Conservation (phyloP, 2,329 filamentous ascomycete genomes). For the Zarea fungicola region DNA sequence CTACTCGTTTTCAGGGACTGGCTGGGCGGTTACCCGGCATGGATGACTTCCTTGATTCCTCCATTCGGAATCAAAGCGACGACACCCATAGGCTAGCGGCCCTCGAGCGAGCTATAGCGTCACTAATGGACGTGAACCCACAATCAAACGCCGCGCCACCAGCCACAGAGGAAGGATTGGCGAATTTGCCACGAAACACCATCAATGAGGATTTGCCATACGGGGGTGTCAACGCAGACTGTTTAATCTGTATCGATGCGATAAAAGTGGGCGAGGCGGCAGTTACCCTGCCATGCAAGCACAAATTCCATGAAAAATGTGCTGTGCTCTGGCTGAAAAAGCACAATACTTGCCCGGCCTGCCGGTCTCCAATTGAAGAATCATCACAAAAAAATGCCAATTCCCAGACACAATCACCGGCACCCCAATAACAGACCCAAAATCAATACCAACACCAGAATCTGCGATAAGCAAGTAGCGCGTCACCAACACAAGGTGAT, state of each 20-base stretch:
- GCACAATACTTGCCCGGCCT: conserved; percentile 89
- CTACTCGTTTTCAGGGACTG: conserved; percentile 14
- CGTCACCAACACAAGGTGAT: background rate
- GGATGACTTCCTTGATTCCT: conserved; percentile 43
- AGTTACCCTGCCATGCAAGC: conserved; percentile 74
- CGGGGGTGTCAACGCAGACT: conserved; percentile 66
- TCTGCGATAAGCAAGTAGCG: background rate
- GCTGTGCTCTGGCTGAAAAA: conserved; percentile 79
- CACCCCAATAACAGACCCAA: background rate
- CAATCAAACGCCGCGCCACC: conserved; percentile 75
- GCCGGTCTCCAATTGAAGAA: conserved; percentile 54
- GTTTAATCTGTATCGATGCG: conserved; percentile 91
- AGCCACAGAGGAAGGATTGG: conserved; percentile 70
- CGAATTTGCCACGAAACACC: conserved; percentile 63
- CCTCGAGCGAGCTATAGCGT: conserved; percentile 79
- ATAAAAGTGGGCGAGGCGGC: conserved; percentile 70
- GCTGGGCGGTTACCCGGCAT: conserved; percentile 52
- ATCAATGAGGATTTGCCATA: conserved; percentile 66
- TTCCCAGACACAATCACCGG: background rate
- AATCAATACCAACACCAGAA: background rate
- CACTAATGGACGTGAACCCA: conserved; percentile 79
- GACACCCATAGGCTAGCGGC: conserved; percentile 88
- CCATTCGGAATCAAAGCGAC: conserved; percentile 60
- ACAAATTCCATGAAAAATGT: conserved; percentile 89
- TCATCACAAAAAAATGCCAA: background rate